Percentiles rank a stretch among this genome's conserved stretches.
Evolutionary conservation across 2,329 filamentous ascomycete species (phyloP).

Genomic region (Simplicillium aogashimaense): DNA sequence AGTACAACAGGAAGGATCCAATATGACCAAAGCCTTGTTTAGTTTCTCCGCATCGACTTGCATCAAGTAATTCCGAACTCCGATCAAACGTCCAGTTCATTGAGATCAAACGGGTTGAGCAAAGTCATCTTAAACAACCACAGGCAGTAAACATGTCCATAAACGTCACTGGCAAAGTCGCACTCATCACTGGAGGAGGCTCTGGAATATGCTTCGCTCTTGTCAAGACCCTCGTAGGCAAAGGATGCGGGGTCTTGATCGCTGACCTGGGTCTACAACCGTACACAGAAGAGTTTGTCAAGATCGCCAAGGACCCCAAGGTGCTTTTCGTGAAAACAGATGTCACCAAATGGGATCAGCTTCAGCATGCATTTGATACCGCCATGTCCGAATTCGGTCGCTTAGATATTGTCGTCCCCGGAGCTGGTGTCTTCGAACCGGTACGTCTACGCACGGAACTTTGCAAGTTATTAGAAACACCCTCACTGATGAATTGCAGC

Average conservation of each 20-base stretch:
- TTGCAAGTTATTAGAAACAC: too few species aligned
- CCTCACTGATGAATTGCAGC: background rate
- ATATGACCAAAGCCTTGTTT: too few species aligned
- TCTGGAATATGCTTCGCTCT: constrained; percentile 32
- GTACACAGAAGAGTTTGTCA: constrained; percentile 26
- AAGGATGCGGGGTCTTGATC: constrained; percentile 33
- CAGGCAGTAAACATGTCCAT: too few species aligned
- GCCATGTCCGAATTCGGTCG: constrained; percentile 23
- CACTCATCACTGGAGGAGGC: constrained; percentile 18
- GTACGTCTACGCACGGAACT: too few species aligned
- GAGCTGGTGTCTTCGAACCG: constrained; percentile 37
- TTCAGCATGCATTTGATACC: constrained; percentile 23
- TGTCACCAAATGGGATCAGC: constrained; percentile 29
- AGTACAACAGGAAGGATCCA: too few species aligned
- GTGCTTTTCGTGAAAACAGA: constrained; percentile 33
- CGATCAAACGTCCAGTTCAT: too few species aligned
- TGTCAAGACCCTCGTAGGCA: constrained; percentile 27
- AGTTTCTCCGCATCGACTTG: too few species aligned
- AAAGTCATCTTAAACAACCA: too few species aligned
- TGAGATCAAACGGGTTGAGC: too few species aligned
- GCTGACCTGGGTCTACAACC: constrained; percentile 32
- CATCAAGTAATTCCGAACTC: too few species aligned
- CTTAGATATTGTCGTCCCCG: constrained; percentile 32
- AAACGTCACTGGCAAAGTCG: constrained; percentile 12
- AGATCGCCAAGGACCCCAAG: constrained; percentile 10